phyloP scores from a whole-genome alignment of 2,329 filamentous ascomycete genomes.

The Fusarium sp. region DNA sequence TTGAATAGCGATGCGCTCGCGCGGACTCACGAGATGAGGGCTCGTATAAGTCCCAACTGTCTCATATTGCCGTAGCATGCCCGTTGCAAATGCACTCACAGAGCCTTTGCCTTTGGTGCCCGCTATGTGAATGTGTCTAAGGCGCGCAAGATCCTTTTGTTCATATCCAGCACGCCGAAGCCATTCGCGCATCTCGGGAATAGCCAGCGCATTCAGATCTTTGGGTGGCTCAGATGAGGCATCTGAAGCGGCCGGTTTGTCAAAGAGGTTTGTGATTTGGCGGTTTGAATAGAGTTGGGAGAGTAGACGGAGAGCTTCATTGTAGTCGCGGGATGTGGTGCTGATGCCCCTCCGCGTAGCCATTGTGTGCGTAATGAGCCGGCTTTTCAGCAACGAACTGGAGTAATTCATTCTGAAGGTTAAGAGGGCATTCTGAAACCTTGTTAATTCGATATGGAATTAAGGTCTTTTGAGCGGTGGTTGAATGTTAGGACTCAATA shows the following conservation, averaged over 20 bases:
- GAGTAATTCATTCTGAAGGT: neutral
- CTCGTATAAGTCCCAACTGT: constrained; percentile 83
- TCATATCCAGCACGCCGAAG: constrained; percentile 79
- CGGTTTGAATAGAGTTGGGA: constrained; percentile 84
- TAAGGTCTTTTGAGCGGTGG: neutral
- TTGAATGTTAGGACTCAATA: neutral
- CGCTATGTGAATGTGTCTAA: constrained; percentile 80
- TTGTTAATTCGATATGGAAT: neutral
- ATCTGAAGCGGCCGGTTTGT: constrained; percentile 41
- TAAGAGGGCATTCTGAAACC: neutral
- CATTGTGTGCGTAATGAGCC: constrained; percentile 2
- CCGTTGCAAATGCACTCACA: constrained; percentile 84
- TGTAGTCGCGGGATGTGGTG: constrained; percentile 55
- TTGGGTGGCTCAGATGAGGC: constrained; percentile 55
- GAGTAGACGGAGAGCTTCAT: constrained; percentile 78
- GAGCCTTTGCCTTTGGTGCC: constrained; percentile 97
- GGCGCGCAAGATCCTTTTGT: constrained; percentile 54
- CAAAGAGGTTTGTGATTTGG: constrained; percentile 66
- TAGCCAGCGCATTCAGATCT: constrained; percentile 75
- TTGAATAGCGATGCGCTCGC: constrained; percentile 86
- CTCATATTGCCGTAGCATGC: constrained; percentile 70
- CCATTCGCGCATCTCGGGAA: constrained; percentile 87
- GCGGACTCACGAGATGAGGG: constrained; percentile 83
- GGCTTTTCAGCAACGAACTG: neutral
- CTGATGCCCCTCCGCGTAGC: constrained; percentile 12